Base-by-base conservation (phyloP, 148 eudicot genomes). In the Chenopodium suecicum region DNA sequence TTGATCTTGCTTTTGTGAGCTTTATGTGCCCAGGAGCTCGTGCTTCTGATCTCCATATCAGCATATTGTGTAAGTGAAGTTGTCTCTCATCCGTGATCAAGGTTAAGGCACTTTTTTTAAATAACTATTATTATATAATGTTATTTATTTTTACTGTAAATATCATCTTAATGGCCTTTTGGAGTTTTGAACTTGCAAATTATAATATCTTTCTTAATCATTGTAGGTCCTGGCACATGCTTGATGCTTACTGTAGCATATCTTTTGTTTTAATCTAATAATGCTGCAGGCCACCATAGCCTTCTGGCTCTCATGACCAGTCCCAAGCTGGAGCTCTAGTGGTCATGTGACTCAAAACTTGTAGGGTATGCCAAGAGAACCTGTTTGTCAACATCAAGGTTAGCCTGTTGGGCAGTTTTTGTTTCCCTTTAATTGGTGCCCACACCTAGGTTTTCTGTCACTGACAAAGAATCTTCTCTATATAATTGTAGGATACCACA, bases 391-490 rank as follows among this genome's bases (percentile, higher is more conserved):
- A 32, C 66, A 66, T 81, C 52, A 13, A 54, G 54, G 19, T 72
- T 48, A 17, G 70, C 62, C 50, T 75, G 23, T 37, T 66, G 74
- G 77, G 46, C 62, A 69, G 62, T 44, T 66, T 75, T 67, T 77
- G 77, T 27, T 78, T 72, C 25, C 46, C 46, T 41, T 14, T 74
- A 32, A 60, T 22, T 81, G 65, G 81, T 79, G 46, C 76, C 84
- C 84, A 78, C 80, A n/a, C 63, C 48, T 72, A 67, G 73, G 70
- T 78, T 78, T 69, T 62, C 29, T 74, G 86, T 77, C 71, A 75
- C 84, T 78, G 82, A 85, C 86, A 69, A 48, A 66, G 86, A 76
- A 80, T 85, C 82, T 77, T 79, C 73, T 48, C 34, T 32, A 31
- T 72, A 70, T 13, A 77, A 71, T 70, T 47, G 77, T 73, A 77